Percentiles rank a stretch among this genome's conserved stretches.
phyloP scores from a whole-genome alignment of 139 green algal genomes.

The Pleodorina starrii region DNA sequence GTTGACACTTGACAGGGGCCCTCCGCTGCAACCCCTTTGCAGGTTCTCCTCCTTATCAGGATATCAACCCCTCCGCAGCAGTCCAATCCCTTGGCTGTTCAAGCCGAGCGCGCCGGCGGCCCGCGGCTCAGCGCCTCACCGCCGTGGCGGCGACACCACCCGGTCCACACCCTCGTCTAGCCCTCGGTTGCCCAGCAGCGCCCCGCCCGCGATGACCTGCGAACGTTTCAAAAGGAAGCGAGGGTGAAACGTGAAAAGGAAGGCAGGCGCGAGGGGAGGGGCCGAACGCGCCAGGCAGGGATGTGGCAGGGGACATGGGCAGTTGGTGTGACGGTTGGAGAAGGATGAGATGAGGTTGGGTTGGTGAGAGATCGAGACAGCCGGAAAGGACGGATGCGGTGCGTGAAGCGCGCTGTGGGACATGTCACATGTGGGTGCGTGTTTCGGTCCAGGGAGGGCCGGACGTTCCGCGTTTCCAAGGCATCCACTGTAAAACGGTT shows the following conservation, averaged over 20 bases:
- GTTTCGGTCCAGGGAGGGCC: background rate
- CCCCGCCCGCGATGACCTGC: conserved; percentile 64
- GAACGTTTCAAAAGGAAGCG: background rate
- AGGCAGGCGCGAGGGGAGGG: background rate
- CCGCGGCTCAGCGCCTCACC: background rate
- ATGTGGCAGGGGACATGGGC: background rate
- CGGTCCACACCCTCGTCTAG: conserved; percentile 81
- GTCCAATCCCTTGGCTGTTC: background rate
- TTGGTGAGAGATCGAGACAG: background rate
- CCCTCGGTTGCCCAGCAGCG: conserved; percentile 65
- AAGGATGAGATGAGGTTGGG: background rate
- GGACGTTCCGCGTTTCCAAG: background rate
- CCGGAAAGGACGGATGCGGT: background rate
- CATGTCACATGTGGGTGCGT: background rate
- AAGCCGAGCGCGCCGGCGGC: background rate
- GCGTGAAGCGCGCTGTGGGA: background rate
- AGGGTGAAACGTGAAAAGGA: background rate
- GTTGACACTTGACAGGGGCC: background rate
- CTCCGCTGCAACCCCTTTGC: background rate
- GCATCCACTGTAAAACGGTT: background rate
- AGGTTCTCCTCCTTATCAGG: background rate
- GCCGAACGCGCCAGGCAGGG: background rate
- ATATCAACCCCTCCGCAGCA: background rate
- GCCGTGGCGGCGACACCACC: conserved; percentile 33
- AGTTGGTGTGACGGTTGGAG: background rate